These are phyloP conservation scores for Jimgerdemannia flammicorona DNA, from an alignment of 192 early-diverging fungal species.

Conservation along the genomic window DNA sequence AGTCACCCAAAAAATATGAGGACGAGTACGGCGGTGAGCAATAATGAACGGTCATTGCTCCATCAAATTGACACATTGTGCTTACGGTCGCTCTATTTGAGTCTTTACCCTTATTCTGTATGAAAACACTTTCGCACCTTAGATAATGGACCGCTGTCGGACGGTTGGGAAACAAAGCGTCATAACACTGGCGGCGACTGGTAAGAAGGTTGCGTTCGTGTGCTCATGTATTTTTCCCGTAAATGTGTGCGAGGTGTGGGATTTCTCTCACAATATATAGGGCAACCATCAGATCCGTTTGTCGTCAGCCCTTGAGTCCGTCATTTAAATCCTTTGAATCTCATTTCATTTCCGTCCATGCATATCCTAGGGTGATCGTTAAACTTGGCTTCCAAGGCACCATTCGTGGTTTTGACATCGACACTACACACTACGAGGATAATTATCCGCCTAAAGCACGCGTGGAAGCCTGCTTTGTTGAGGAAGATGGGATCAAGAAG, in stretches of 20 bases:
- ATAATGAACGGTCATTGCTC: not conserved
- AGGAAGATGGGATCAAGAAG: conserved; percentile 1
- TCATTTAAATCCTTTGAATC: not conserved
- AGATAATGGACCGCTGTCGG: not conserved
- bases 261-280: too few species aligned
- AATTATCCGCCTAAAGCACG: conserved; percentile 77
- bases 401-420: conserved; percentile 76
- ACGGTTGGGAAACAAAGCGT: conserved; percentile 15
- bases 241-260: too few species aligned
- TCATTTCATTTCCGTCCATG: not conserved
- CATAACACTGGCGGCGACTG: conserved; percentile 6
- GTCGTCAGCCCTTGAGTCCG: not conserved
- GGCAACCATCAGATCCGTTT: too few species aligned
- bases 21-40: conserved; percentile 10
- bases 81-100: too few species aligned
- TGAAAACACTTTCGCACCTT: not conserved
- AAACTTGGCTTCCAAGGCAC: conserved; percentile 73
- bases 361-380: conserved; percentile 52
- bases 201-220: not conserved
- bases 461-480: conserved; percentile 50
- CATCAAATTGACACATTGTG: conserved; percentile 1
- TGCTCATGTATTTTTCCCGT: too few species aligned
- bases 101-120: too few species aligned
- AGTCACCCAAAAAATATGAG: conserved; percentile 7
- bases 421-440: conserved; percentile 85